These are phyloP conservation scores for Xanthoceras sorbifolium DNA, from an alignment of 345 rosid genomes.

Conservation along the genomic window DNA sequence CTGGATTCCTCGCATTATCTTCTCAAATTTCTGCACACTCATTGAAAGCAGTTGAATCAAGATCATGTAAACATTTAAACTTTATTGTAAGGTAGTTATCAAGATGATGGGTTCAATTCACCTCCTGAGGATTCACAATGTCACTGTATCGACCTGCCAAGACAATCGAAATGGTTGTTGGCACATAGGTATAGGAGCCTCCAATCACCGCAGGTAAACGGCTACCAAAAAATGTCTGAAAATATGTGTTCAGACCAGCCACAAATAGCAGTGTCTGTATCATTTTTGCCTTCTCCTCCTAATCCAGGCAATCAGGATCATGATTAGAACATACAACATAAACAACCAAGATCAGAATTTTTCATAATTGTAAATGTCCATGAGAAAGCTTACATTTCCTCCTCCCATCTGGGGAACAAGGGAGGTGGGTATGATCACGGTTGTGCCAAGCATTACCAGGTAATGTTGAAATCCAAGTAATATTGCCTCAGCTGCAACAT, in stretches of 20 bases:
- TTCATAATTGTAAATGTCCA: neutral
- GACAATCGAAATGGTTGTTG: slow-evolving; percentile 80
- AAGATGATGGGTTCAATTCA: slow-evolving; percentile 27
- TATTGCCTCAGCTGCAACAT: slow-evolving; percentile 83
- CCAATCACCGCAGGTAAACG: slow-evolving; percentile 93
- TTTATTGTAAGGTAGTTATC: neutral
- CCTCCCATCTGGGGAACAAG: slow-evolving; percentile 99
- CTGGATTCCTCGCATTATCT: slow-evolving; percentile 87
- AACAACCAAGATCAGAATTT: neutral
- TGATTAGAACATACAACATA: neutral
- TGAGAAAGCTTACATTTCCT: slow-evolving; percentile 61
- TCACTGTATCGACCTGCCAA: slow-evolving; percentile 81
- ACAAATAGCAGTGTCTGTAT: slow-evolving; percentile 89
- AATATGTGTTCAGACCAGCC: slow-evolving; percentile 81
- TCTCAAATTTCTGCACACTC: slow-evolving; percentile 71
- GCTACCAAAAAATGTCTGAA: slow-evolving; percentile 81
- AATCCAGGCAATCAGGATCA: neutral
- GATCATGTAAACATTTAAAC: neutral
- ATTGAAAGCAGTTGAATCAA: slow-evolving; percentile 9
- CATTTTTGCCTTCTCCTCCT: slow-evolving; percentile 97
- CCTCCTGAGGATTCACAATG: slow-evolving; percentile 88
- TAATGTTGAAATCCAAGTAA: slow-evolving; percentile 95
- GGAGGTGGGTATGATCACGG: slow-evolving; percentile 77
- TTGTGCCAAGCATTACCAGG: slow-evolving; percentile 96
- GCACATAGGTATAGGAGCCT: slow-evolving; percentile 79